Conservation (phyloP, 805 yeast genomes). For the Alloascoidea hylecoeti region DNA sequence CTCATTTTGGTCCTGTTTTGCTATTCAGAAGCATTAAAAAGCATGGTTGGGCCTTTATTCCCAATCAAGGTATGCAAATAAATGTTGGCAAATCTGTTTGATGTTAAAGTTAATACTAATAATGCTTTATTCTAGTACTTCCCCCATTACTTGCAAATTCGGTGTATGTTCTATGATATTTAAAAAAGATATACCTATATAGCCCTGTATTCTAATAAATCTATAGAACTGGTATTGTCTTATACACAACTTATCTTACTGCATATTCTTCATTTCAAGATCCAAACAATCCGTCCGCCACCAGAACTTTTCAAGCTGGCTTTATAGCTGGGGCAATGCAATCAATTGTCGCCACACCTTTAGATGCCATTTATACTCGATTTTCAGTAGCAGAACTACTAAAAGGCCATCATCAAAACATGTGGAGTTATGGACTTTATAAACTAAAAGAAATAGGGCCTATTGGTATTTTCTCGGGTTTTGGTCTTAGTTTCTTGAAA, state of each 20-base stretch:
- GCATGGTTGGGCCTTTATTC: slow-evolving; percentile 81
- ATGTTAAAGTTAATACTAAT: not conserved
- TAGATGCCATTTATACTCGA: slow-evolving; percentile 81
- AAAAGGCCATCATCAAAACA: slow-evolving; percentile 48
- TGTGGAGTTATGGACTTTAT: slow-evolving; percentile 64
- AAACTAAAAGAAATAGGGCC: slow-evolving; percentile 65
- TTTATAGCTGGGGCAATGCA: slow-evolving; percentile 77
- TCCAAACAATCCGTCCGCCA: not conserved
- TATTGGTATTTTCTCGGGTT: slow-evolving; percentile 84
- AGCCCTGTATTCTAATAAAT: not conserved
- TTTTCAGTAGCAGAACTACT: slow-evolving; percentile 65
- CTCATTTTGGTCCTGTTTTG: slow-evolving; percentile 73
- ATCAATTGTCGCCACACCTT: slow-evolving; percentile 85
- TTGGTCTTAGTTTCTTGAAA: slow-evolving; percentile 60
- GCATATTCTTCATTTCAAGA: slow-evolving; percentile 12
- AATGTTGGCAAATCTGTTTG: not conserved
- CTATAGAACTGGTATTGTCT: slow-evolving; percentile 51
- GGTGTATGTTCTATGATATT: slow-evolving; percentile 22
- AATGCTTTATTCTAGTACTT: slow-evolving; percentile 24
- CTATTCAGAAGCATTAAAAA: slow-evolving; percentile 52
- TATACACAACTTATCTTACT: slow-evolving; percentile 69
- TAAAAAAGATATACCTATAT: no score
- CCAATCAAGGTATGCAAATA: slow-evolving; percentile 33
- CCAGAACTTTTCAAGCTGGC: slow-evolving; percentile 55
- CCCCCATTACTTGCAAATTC: slow-evolving; percentile 88